Conservation (phyloP, 371 early-diverging fungal genomes). For the Mortierella sp. region DNA sequence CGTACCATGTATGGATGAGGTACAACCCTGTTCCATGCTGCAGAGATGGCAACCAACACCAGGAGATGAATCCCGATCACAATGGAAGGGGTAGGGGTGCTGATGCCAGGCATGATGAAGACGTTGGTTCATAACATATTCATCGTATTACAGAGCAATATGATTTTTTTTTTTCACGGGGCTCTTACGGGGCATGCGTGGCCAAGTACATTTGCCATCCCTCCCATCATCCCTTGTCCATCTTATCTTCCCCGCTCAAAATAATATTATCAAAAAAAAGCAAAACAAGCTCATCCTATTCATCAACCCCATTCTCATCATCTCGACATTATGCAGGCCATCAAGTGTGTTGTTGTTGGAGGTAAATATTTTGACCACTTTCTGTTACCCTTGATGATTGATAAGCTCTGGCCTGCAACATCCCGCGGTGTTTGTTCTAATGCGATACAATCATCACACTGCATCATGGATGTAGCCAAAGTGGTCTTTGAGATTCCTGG, state of each 20-base stretch:
- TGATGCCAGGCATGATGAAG: constrained; percentile 15
- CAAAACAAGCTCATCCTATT: not conserved
- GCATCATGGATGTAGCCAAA: too few relatives aligned
- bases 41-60: constrained; percentile 19
- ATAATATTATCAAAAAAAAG: not conserved
- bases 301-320: not conserved
- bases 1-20: constrained; percentile 49
- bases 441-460: too few relatives aligned
- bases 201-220: not conserved
- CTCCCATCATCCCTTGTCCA: not conserved
- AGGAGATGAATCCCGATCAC: constrained; percentile 39
- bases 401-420: not conserved
- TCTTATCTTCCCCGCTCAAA: not conserved
- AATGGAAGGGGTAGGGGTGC: constrained; percentile 5
- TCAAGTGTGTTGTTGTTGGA: constrained; percentile 25
- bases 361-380: constrained; percentile 2
- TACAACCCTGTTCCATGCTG: constrained; percentile 24
- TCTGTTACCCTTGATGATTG: not conserved
- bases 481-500: too few relatives aligned
- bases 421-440: not conserved
- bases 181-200: constrained; percentile 5
- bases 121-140: not conserved
- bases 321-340: constrained; percentile 15
- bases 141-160: not conserved
- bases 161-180: constrained; percentile 10